Evolutionary conservation across 371 early-diverging fungal genomes (phyloP), one percentile per base, ranked within the genome.

Genomic region (Mortierella sp.): DNA sequence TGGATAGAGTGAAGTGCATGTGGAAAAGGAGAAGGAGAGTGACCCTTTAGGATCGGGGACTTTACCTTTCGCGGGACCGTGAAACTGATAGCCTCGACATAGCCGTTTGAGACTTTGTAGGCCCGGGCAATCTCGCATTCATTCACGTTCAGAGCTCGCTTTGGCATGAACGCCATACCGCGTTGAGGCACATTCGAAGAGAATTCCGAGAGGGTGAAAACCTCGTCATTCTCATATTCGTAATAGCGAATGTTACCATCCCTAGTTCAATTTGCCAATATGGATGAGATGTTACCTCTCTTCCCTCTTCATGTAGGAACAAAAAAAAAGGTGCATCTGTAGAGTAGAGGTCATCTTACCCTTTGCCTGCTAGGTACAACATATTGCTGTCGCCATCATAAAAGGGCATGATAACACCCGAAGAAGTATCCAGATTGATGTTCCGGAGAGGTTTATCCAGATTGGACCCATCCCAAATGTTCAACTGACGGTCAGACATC

Each of bases 171-270:
- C 30, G 89, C 90, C 79, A 98, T 86, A 55, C 98, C 98, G 69
- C 98, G 93, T 76, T 95, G 95, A 62, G 97, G 96, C 25, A 97
- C 98, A 12, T 88, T 75, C 37, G 96, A 94, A 76, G 94, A 90
- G 86, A 88, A 95, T 76, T 95, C 95, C 46, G 94, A 89, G 19
- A 98, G 82, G 64, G 75, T 84, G 85, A 87, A 90, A 61, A 97
- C 75, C 37, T 85, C 88, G 68, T 91, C 91, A 71, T 93, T 92
- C 44, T 93, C 96, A 57, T 90, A 95, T 84, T 98, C 98, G 81
- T 91, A 98, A 87, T 97, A 97, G 47, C 96, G 91, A 80, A 98
- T 97, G 82, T 95, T 97, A 56, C 97, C 97, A 79, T 98, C 98
- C 74, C 98, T 94, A 69, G 55, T 37, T 37, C 37, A 37, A 5